Percentiles rank a stretch among this genome's conserved stretches.
Conservation (phyloP, 768 basidiomycete species). For the Termitomyces sp. region DNA sequence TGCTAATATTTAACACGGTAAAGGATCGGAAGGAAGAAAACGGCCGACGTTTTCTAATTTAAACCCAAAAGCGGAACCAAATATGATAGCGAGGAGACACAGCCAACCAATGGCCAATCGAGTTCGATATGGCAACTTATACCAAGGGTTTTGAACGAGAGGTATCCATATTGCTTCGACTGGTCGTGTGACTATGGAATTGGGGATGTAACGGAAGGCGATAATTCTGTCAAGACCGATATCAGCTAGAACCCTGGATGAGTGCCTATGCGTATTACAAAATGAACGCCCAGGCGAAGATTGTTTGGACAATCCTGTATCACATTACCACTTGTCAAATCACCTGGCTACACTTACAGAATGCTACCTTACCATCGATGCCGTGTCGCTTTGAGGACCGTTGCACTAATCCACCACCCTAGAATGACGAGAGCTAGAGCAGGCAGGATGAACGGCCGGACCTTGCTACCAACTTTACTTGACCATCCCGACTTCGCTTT, state of each 20-base stretch:
- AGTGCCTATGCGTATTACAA: conserved; percentile 39
- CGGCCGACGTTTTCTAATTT: conserved; percentile 45
- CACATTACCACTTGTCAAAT: conserved; percentile 1
- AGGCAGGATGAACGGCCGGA: conserved; percentile 42
- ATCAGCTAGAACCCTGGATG: neutral
- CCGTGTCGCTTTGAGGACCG: conserved; percentile 60
- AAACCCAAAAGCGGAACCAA: conserved; percentile 88
- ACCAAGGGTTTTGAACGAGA: conserved; percentile 62
- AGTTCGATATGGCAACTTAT: conserved; percentile 40
- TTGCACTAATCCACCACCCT: conserved; percentile 85
- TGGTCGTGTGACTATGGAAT: conserved; percentile 63
- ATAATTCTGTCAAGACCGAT: conserved; percentile 44
- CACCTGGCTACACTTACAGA: conserved; percentile 1
- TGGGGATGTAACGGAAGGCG: conserved; percentile 82
- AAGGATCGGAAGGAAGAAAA: neutral
- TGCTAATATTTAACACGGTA: conserved; percentile 9
- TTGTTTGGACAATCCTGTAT: conserved; percentile 69
- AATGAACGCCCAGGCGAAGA: conserved; percentile 83
- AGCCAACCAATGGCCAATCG: conserved; percentile 72
- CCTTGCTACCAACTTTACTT: conserved; percentile 12
- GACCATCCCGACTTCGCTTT: conserved; percentile 1
- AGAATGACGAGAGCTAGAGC: conserved; percentile 58
- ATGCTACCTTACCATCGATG: conserved; percentile 56
- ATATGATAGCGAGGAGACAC: conserved; percentile 67
- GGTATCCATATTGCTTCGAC: conserved; percentile 68